These are phyloP conservation scores for Yamadazyma philogaea DNA, from an alignment of 805 yeast species.

Conservation along the genomic window DNA sequence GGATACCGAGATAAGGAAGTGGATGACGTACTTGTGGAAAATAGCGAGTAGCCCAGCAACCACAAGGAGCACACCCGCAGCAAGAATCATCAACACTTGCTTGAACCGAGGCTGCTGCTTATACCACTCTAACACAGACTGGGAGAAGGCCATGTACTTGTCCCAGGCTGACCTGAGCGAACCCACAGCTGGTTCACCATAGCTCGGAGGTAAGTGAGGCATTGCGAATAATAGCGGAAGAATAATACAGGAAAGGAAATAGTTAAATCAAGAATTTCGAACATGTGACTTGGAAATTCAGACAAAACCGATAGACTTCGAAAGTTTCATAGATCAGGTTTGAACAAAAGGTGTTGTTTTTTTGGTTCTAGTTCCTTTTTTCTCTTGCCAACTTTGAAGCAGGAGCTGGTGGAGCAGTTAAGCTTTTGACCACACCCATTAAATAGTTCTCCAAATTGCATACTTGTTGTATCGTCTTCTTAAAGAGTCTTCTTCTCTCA, in stretches of 20 bases:
- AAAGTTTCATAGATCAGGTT: too few relatives aligned
- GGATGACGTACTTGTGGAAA: constrained; percentile 36
- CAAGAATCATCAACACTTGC: constrained; percentile 16
- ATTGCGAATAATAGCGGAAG: background rate
- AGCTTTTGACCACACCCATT: too few relatives aligned
- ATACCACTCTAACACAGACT: constrained; percentile 18
- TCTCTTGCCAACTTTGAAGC: too few relatives aligned
- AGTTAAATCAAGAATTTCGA: background rate
- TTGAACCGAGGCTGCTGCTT: constrained; percentile 16
- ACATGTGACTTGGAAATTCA: too few relatives aligned
- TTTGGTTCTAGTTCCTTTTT: too few relatives aligned
- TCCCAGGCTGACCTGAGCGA: constrained; percentile 1
- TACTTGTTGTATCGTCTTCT: too few relatives aligned
- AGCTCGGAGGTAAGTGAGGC: constrained; percentile 3
- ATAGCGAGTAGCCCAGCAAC: constrained; percentile 13
- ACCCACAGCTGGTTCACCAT: constrained; percentile 2
- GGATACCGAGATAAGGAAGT: constrained; percentile 39
- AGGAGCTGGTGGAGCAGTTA: too few relatives aligned
- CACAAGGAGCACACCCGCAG: constrained; percentile 14
- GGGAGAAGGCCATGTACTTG: background rate
- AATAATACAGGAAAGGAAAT: background rate
- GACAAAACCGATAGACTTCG: too few relatives aligned
- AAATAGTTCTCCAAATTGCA: too few relatives aligned
- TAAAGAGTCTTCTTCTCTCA: too few relatives aligned
- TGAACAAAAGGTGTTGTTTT: too few relatives aligned